Evolutionary conservation across 2,329 filamentous ascomycete genomes (phyloP).

Genomic region (Cadophora luteo-olivacea): DNA sequence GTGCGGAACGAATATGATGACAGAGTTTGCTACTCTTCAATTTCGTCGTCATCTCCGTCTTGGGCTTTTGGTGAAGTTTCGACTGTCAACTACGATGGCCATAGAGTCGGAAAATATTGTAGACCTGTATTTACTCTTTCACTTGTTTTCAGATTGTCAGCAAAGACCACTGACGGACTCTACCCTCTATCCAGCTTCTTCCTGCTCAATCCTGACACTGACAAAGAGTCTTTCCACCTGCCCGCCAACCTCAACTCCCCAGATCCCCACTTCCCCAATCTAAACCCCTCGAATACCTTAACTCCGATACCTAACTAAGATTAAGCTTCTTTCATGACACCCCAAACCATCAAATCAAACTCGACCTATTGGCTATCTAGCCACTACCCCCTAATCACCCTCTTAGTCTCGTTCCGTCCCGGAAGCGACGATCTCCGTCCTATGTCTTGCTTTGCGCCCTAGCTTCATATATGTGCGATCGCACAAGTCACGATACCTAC

Average conservation of each 20-base stretch:
- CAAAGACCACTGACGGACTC: too few relatives aligned
- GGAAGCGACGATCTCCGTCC: conserved; percentile 10
- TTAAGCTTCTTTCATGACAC: conserved; percentile 8
- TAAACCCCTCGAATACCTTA: neutral
- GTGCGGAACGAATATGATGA: neutral
- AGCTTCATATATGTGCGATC: conserved; percentile 1
- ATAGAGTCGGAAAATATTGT: too few relatives aligned
- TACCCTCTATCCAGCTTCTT: too few relatives aligned
- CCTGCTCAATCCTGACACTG: too few relatives aligned
- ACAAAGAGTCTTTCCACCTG: too few relatives aligned
- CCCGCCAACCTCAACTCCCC: neutral
- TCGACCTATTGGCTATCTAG: neutral
- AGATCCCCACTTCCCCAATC: neutral
- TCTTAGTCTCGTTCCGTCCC: conserved; percentile 11
- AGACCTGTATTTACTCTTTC: too few relatives aligned
- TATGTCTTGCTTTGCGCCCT: neutral
- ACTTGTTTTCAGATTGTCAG: too few relatives aligned
- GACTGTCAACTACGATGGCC: too few relatives aligned
- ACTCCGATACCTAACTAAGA: neutral
- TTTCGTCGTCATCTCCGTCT: neutral
- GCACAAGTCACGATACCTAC: neutral
- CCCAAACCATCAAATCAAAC: neutral
- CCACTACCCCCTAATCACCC: neutral
- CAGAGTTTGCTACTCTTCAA: neutral
- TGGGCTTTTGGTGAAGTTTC: neutral